Evolutionary conservation across 352 stramenopile species (phyloP).

Genomic region (Pythium insidiosum): DNA sequence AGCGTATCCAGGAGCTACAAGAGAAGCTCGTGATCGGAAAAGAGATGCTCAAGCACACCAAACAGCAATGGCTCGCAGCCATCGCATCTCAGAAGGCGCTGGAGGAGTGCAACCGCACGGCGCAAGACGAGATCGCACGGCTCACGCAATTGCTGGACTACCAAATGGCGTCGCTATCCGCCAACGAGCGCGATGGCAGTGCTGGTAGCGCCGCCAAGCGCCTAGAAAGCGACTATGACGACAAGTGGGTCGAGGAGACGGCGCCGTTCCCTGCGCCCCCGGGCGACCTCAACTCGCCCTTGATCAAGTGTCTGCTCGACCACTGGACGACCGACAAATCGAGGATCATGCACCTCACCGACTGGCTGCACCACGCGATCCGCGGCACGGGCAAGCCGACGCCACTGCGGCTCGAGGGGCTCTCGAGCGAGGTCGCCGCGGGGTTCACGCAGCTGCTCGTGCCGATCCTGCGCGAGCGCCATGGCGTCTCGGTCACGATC

Average conservation of each 20-base stretch:
- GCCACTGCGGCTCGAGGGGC: slow-evolving; percentile 17
- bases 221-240: slow-evolving; percentile 8
- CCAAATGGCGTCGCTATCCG: slow-evolving; percentile 11
- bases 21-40: slow-evolving; percentile 12
- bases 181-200: no score
- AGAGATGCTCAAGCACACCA: slow-evolving; percentile 15
- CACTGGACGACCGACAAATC: slow-evolving; percentile 29
- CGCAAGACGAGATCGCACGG: slow-evolving; percentile 18
- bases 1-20: slow-evolving; percentile 11
- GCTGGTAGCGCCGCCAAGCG: no score
- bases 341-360: slow-evolving; percentile 16
- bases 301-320: slow-evolving; percentile 26
- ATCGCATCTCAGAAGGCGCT: slow-evolving; percentile 23
- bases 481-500: slow-evolving; percentile 24
- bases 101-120: slow-evolving; percentile 16
- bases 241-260: slow-evolving; percentile 22
- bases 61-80: slow-evolving; percentile 21
- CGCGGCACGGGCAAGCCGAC: slow-evolving; percentile 13
- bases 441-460: slow-evolving; percentile 27
- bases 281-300: slow-evolving; percentile 25
- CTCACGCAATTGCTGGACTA: slow-evolving; percentile 13
- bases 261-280: slow-evolving; percentile 22
- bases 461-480: slow-evolving; percentile 22
- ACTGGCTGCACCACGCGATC: slow-evolving; percentile 26
- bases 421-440: slow-evolving; percentile 27